Percentiles rank a stretch among this genome's conserved stretches.
phyloP scores from a whole-genome alignment of 2,329 filamentous ascomycete genomes.

The Fonsecaea nubica region DNA sequence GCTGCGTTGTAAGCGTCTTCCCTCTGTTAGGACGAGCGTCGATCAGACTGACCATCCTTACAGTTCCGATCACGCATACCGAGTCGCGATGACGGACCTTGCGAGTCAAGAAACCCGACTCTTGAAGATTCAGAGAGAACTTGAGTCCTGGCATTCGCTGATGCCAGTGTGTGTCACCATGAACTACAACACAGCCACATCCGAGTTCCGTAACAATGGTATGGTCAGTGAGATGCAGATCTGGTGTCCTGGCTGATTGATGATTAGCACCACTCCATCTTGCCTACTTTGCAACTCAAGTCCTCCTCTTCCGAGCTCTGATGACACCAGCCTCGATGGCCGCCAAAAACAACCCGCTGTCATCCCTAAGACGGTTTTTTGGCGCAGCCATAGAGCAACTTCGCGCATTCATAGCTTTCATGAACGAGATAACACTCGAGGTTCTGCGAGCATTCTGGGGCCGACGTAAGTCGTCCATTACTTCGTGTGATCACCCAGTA shows the following conservation, averaged over 20 bases:
- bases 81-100: constrained; percentile 18
- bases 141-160: constrained; percentile 37
- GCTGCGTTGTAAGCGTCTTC: constrained; percentile 29
- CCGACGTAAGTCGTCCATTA: constrained; percentile 47
- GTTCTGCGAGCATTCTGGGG: constrained; percentile 55
- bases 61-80: constrained; percentile 28
- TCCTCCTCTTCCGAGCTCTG: constrained; percentile 53
- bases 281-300: constrained; percentile 52
- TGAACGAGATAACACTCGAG: constrained; percentile 43
- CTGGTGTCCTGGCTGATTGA: constrained; percentile 7
- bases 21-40: background rate
- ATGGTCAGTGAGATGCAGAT: constrained; percentile 14
- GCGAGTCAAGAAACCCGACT: constrained; percentile 27
- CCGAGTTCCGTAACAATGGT: constrained; percentile 37
- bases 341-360: constrained; percentile 51
- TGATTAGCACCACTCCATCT: constrained; percentile 49
- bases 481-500: background rate
- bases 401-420: constrained; percentile 46
- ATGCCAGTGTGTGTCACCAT: constrained; percentile 38
- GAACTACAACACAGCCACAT: constrained; percentile 27
- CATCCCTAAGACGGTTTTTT: constrained; percentile 39
- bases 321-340: constrained; percentile 56
- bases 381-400: constrained; percentile 36
- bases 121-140: constrained; percentile 28
- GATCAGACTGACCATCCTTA: constrained; percentile 5